Percentiles rank a stretch among this genome's conserved stretches.
These are phyloP conservation scores for Dictyostelium purpureum DNA, from an alignment of 78 protist species.

Conservation along the genomic window DNA sequence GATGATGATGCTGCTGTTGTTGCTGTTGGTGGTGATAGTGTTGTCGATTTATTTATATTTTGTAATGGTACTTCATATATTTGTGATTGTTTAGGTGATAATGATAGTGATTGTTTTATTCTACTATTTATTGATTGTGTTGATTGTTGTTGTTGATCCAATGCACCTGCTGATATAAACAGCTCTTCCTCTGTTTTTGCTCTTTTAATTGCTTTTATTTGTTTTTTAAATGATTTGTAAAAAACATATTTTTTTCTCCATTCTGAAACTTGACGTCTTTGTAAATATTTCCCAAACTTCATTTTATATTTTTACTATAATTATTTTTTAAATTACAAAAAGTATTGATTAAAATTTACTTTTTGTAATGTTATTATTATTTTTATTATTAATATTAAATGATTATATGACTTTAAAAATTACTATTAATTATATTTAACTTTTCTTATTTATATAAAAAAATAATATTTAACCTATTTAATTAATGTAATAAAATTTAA, in stretches of 20 bases:
- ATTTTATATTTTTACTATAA: background rate
- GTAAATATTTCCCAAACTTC: conserved; percentile 37
- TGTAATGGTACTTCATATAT: background rate
- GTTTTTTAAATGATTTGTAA: conserved; percentile 75
- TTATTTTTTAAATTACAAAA: background rate
- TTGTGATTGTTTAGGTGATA: background rate
- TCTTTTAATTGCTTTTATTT: conserved; percentile 63
- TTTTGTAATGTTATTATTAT: background rate
- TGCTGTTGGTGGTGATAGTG: background rate
- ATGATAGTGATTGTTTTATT: background rate
- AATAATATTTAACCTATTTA: no score
- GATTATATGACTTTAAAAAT: background rate
- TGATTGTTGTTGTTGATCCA: background rate
- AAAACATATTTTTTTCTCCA: conserved; percentile 75
- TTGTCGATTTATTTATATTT: no score
- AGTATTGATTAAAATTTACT: background rate
- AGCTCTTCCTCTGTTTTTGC: conserved; percentile 18
- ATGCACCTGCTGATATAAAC: background rate
- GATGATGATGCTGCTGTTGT: background rate
- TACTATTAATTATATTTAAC: background rate
- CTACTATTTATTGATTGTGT: background rate
- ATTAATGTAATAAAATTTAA: no score
- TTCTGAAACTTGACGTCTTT: conserved; percentile 35
- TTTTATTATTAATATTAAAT: background rate
- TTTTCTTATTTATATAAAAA: no score